These are phyloP conservation scores for Davidsoniella australis DNA, from an alignment of 2,329 filamentous ascomycete genomes.

Conservation along the genomic window DNA sequence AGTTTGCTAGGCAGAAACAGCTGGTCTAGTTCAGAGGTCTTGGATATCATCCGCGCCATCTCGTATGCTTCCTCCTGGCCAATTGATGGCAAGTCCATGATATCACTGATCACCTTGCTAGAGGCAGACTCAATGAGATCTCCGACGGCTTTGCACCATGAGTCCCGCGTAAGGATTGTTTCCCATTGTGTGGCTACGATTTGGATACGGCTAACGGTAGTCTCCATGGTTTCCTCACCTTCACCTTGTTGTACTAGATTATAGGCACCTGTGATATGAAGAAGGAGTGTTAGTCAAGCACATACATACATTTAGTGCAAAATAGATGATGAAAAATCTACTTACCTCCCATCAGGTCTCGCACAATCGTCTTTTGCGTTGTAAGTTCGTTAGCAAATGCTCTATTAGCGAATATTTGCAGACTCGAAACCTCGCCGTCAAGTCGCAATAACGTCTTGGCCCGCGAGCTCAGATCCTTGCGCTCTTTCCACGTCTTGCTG, in stretches of 20 bases:
- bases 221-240: constrained; percentile 33
- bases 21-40: constrained; percentile 40
- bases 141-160: constrained; percentile 46
- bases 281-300: neutral
- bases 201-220: constrained; percentile 35
- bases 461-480: constrained; percentile 32
- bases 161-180: constrained; percentile 38
- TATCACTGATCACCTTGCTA: constrained; percentile 41
- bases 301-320: neutral
- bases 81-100: constrained; percentile 43
- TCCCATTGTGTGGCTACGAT: constrained; percentile 40
- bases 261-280: constrained; percentile 28
- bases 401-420: constrained; percentile 42
- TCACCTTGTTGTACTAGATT: constrained; percentile 42
- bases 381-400: constrained; percentile 45
- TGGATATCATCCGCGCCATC: constrained; percentile 40
- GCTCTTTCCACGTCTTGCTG: constrained; percentile 32
- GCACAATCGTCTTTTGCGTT: constrained; percentile 42
- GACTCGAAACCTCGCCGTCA: constrained; percentile 40
- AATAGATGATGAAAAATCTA: neutral
- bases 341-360: constrained; percentile 39
- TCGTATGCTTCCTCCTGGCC: constrained; percentile 47
- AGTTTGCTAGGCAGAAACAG: constrained; percentile 35
- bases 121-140: constrained; percentile 41
- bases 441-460: constrained; percentile 39